These are phyloP conservation scores for Leucaena leucocephala DNA, from an alignment of 306 rosid species.

Conservation along the genomic window DNA sequence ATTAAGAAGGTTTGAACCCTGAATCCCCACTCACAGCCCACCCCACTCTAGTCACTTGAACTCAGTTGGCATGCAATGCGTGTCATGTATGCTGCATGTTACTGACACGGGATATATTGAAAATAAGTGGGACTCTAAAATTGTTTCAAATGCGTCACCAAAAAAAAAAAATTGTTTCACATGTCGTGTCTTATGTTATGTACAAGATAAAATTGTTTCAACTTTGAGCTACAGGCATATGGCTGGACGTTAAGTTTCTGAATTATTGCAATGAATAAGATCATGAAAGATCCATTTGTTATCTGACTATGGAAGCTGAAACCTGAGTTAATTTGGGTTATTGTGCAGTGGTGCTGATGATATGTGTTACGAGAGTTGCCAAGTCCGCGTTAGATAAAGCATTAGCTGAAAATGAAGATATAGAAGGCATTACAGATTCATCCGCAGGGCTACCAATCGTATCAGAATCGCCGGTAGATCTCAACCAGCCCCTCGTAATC, in stretches of 20 bases:
- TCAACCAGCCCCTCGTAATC: slow-evolving; percentile 82
- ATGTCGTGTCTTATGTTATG: too few relatives aligned
- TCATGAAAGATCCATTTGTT: background rate
- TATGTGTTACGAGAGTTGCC: slow-evolving; percentile 82
- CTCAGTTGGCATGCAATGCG: background rate
- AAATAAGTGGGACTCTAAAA: background rate
- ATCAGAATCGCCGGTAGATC: slow-evolving; percentile 58
- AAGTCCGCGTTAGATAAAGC: slow-evolving; percentile 90
- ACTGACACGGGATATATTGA: background rate
- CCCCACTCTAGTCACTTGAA: background rate
- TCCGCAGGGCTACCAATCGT: slow-evolving; percentile 59
- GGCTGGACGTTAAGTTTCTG: background rate
- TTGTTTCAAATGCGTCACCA: background rate
- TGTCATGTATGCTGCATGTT: background rate
- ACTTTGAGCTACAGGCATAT: background rate
- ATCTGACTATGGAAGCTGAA: slow-evolving; percentile 12
- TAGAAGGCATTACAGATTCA: slow-evolving; percentile 43
- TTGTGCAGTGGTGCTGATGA: slow-evolving; percentile 77
- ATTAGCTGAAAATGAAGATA: slow-evolving; percentile 77
- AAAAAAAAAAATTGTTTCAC: too few relatives aligned
- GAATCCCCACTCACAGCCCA: background rate
- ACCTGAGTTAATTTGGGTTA: slow-evolving; percentile 35
- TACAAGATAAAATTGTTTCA: too few relatives aligned
- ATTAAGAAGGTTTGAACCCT: background rate
- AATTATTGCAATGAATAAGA: background rate